These are phyloP conservation scores for Linderina pennispora DNA, from an alignment of 192 early-diverging fungal genomes.

Conservation along the genomic window DNA sequence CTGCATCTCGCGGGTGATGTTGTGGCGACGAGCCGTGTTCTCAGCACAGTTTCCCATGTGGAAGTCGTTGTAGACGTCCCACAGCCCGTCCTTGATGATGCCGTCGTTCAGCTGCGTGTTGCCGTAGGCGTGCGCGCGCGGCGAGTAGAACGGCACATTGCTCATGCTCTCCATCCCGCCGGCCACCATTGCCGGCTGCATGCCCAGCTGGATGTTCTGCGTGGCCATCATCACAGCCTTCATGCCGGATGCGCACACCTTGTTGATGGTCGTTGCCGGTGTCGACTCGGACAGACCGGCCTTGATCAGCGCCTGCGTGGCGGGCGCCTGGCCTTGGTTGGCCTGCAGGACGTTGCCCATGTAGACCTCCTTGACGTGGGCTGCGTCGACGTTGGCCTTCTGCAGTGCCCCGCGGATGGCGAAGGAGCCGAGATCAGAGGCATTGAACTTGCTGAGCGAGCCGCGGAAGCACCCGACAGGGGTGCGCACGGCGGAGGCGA, in stretches of 20 bases:
- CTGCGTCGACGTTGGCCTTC: conserved; percentile 69
- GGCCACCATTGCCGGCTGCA: conserved; percentile 76
- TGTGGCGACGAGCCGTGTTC: conserved; percentile 82
- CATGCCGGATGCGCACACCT: conserved; percentile 98
- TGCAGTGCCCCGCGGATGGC: conserved; percentile 83
- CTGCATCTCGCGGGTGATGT: conserved; percentile 83
- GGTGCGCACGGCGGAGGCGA: conserved; percentile 66
- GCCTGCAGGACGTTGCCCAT: conserved; percentile 95
- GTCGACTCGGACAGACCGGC: conserved; percentile 73
- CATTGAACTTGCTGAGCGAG: conserved; percentile 72
- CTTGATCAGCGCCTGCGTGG: conserved; percentile 82
- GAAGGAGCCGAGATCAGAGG: conserved; percentile 77
- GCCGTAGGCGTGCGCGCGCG: conserved; percentile 66
- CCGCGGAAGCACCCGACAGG: conserved; percentile 92
- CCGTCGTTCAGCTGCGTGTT: conserved; percentile 74
- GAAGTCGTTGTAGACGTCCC: conserved; percentile 94
- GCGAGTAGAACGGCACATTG: conserved; percentile 74
- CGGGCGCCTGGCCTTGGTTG: conserved; percentile 84
- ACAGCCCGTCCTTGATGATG: conserved; percentile 94
- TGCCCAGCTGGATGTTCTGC: conserved; percentile 74
- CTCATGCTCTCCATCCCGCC: conserved; percentile 98
- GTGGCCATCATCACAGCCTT: conserved; percentile 92
- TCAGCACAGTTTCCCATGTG: conserved; percentile 73
- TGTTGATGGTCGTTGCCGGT: conserved; percentile 96
- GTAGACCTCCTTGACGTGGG: conserved; percentile 88